Conservation (phyloP, 495 filamentous ascomycete genomes). For the Penicillium ochrochloron region DNA sequence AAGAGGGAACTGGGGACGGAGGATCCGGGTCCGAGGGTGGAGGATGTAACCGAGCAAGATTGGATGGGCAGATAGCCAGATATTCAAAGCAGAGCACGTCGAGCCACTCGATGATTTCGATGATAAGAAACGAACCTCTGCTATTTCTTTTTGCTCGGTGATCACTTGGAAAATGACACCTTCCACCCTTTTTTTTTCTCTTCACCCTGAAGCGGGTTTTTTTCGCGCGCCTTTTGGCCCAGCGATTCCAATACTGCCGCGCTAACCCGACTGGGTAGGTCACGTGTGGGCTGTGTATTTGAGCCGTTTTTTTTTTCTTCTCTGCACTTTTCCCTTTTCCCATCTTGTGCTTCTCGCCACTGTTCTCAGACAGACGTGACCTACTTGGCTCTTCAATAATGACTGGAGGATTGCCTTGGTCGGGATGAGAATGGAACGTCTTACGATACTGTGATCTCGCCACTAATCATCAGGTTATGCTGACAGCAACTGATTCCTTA, state of each 20-base stretch:
- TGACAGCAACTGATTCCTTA: slow-evolving; percentile 19
- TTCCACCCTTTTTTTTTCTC: slow-evolving; percentile 11
- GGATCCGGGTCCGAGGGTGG: slow-evolving; percentile 38
- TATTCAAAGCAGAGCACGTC: neutral
- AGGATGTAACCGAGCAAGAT: slow-evolving; percentile 37
- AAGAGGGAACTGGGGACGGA: slow-evolving; percentile 41
- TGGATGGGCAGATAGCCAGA: slow-evolving; percentile 17
- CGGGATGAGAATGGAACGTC: slow-evolving; percentile 9
- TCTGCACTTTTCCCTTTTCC: slow-evolving; percentile 23
- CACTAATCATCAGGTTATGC: slow-evolving; percentile 25
- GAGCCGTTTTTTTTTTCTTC: slow-evolving; percentile 34
- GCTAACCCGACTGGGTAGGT: slow-evolving; percentile 33
- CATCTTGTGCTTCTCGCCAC: slow-evolving; percentile 20
- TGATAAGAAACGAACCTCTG: neutral
- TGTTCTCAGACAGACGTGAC: neutral
- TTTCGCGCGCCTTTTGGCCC: slow-evolving; percentile 13
- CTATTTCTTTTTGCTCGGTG: neutral
- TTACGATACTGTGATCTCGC: slow-evolving; percentile 21
- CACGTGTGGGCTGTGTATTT: slow-evolving; percentile 35
- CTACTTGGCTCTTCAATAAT: neutral
- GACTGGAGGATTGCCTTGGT: slow-evolving; percentile 15
- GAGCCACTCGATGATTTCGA: neutral
- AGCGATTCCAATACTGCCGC: slow-evolving; percentile 26
- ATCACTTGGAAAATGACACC: neutral
- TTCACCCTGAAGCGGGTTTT: slow-evolving; percentile 20